Evolutionary conservation across 345 rosid species (phyloP), one percentile per base, ranked within the genome.

Genomic region (Turritis glabra): DNA sequence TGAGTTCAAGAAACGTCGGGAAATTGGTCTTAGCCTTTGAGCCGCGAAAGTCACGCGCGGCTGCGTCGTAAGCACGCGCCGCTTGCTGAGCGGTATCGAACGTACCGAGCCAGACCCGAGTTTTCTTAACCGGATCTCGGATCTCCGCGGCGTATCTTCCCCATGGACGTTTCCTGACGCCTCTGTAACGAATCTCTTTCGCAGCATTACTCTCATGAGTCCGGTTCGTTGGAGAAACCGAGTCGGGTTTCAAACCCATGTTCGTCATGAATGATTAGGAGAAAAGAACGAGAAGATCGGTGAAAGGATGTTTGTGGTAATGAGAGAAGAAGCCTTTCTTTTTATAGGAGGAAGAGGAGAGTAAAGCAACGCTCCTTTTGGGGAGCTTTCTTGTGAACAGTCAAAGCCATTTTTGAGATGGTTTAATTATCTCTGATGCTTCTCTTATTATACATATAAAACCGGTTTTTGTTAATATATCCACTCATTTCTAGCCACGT

Each of bases 31-130:
- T 93, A 11, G 97, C 98, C 57, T 91, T 91, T 0, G 79, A 43
- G 5, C 98, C 98, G 0, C 94, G 91, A 29, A 93, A 89, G 32
- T 89, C 90, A 48, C 94, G 97, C 23, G 78, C 92, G 0, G 95
- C 93, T 0, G 80, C 27, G 38, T 90, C 97, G 69, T 93, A 93
- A 1, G 98, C 98, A 70, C 90, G 90, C 80, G 97, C 97, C 2
- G 98, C 98, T 26, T 93, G 89, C 51, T 85, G 89, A 0, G 98
- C 92, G 0, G 98, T 90, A 57, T 89, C 94, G n/a, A 86, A 93
- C 18, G 98, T 90, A 5, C 98, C 97, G 26, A 93, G 96, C 98
- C 98, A 93, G 61, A 89, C 96, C 1, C 98, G 86, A n/a, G 89
- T 82, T 68, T 87, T 93, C 80, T 85, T 93, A 4, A 81, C 85